Evolutionary conservation across 2,329 filamentous ascomycete genomes (phyloP), one percentile per base, ranked within the genome.

Genomic region (Nemania abortiva): DNA sequence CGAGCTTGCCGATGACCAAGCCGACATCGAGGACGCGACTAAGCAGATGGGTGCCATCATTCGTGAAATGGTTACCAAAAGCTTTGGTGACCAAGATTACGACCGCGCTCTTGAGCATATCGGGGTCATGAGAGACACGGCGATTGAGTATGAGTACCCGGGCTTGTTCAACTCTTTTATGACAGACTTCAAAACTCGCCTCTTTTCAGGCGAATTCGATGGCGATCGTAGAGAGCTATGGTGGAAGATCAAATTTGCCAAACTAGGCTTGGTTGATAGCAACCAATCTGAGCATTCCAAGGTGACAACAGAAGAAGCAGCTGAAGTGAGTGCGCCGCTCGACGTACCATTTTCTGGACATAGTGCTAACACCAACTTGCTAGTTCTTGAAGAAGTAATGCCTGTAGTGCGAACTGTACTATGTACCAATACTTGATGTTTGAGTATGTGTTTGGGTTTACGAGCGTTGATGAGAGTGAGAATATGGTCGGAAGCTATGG

Each of bases 141-240:
- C 97, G 72, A 85, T 91, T 6, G 89, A 90, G 6, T 84, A 93
- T 34, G 95, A 98, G 77, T 89, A 93, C 78, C 91, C 93, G 0
- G 86, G 79, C 0, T 75, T 93, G 31, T 99, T 92, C 80, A 98
- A 98, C 77, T 84, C 86, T 0, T 92, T 95, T 72, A 75, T 97
- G 50, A 84, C 79, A 49, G 85, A 87, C 39, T 80, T 98, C 74
- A 98, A 98, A 83, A 84, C 84, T 72, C 89, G 90, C 65, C 78
- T 98, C 0, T 79, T 94, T 7, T 86, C 84, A 0, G 92, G 90
- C 0, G 87, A 91, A 73, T 81, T 98, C 2, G 90, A 90, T 45
- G 94, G 93, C 0, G 91, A 97, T 74, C 84, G 94, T 63, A 87
- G 87, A 71, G 93, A 97, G 76, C 90, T 98, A 82, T 98, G 94